Conservation (phyloP, 192 early-diverging fungal species). For the Chytriomyces sp. region DNA sequence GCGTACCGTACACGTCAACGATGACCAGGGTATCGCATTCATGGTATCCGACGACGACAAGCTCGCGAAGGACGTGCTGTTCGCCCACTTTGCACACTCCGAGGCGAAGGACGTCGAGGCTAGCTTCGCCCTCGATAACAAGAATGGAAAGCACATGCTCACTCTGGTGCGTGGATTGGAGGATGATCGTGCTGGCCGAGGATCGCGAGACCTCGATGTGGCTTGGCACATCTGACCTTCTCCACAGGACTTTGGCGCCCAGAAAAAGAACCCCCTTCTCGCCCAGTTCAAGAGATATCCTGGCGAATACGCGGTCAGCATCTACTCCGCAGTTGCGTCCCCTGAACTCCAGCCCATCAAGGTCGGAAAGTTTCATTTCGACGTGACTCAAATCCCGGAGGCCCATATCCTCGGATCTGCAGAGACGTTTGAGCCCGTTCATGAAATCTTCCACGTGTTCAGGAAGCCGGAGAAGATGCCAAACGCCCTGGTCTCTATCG, state of each 20-base stretch:
- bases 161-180: constrained; percentile 25
- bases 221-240: neutral
- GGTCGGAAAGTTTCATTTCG: constrained; percentile 28
- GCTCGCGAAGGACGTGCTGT: neutral
- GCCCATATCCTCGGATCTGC: constrained; percentile 1
- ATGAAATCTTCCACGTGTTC: constrained; percentile 42
- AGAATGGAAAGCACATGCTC: constrained; percentile 16
- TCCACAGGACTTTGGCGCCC: constrained; percentile 23
- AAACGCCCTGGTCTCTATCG: constrained; percentile 29
- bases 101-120: constrained; percentile 6
- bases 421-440: constrained; percentile 28
- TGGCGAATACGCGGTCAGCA: constrained; percentile 18
- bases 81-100: constrained; percentile 19
- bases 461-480: constrained; percentile 38
- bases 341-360: neutral
- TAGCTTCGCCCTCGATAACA: constrained; percentile 1
- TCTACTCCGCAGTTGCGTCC: neutral
- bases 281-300: neutral
- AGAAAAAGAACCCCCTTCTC: constrained; percentile 15
- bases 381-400: neutral
- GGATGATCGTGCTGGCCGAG: neutral
- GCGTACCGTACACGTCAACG: too few relatives aligned
- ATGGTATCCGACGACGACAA: neutral
- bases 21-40: too few relatives aligned
- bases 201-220: too few relatives aligned